Evolutionary conservation across 768 basidiomycete species (phyloP).

Genomic region (Macrolepiota albuminosa): DNA sequence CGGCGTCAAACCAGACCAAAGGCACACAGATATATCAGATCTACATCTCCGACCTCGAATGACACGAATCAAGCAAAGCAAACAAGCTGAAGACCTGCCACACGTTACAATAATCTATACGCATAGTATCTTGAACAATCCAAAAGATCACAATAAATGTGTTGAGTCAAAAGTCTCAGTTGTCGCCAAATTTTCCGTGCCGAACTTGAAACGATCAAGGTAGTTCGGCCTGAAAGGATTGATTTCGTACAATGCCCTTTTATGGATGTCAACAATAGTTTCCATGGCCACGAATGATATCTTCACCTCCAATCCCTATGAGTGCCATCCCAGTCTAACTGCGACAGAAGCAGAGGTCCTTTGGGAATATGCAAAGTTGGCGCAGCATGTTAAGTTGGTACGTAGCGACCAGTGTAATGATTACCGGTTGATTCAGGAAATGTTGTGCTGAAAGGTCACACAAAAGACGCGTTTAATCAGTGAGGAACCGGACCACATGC

Average conservation of each 20-base stretch:
- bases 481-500: conserved; percentile 70
- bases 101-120: neutral
- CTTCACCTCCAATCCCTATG: conserved; percentile 66
- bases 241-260: neutral
- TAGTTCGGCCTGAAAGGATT: neutral
- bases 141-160: too few relatives aligned
- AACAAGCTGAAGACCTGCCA: neutral
- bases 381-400: conserved; percentile 76
- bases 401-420: conserved; percentile 19
- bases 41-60: conserved; percentile 1
- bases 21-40: conserved; percentile 12
- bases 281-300: conserved; percentile 32
- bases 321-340: conserved; percentile 61
- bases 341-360: conserved; percentile 73
- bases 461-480: conserved; percentile 64
- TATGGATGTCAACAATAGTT: conserved; percentile 17
- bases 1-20: conserved; percentile 4
- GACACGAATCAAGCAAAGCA: neutral
- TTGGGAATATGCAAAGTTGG: conserved; percentile 91
- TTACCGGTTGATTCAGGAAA: neutral
- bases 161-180: too few relatives aligned
- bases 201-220: neutral
- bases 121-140: too few relatives aligned
- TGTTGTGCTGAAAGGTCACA: conserved; percentile 43
- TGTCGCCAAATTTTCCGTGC: too few relatives aligned